These are phyloP conservation scores for Peterozyma toletana DNA, from an alignment of 805 yeast species.

Conservation along the genomic window DNA sequence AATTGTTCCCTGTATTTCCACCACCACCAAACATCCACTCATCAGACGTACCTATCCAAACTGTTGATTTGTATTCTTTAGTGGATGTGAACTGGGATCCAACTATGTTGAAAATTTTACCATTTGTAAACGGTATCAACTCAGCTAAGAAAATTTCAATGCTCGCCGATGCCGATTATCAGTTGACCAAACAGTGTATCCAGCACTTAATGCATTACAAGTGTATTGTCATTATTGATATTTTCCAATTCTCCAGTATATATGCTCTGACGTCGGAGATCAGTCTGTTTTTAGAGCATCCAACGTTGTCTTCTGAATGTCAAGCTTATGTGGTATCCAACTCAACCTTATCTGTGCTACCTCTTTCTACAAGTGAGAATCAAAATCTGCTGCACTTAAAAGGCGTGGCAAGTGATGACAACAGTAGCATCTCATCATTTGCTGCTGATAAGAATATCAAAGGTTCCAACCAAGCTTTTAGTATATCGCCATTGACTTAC, in stretches of 20 bases:
- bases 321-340: conserved; percentile 66
- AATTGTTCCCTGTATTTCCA: conserved; percentile 82
- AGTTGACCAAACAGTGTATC: conserved; percentile 76
- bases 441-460: conserved; percentile 1
- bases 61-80: conserved; percentile 63
- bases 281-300: conserved; percentile 56
- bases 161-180: conserved; percentile 73
- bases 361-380: conserved; percentile 16
- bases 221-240: conserved; percentile 75
- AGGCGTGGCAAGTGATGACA: conserved; percentile 1
- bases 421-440: conserved; percentile 4
- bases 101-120: conserved; percentile 82
- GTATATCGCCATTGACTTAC: conserved; percentile 4
- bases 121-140: conserved; percentile 83
- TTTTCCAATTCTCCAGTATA: conserved; percentile 81
- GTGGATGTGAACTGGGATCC: conserved; percentile 97
- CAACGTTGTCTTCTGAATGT: conserved; percentile 71
- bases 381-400: background rate
- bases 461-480: conserved; percentile 3
- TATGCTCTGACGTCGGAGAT: conserved; percentile 86
- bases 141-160: conserved; percentile 71
- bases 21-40: conserved; percentile 74
- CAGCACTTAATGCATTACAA: conserved; percentile 88
- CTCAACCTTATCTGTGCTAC: conserved; percentile 25
- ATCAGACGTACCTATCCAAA: conserved; percentile 87